Base-by-base conservation (phyloP, 2,329 filamentous ascomycete genomes). In the Thelonectria olida region DNA sequence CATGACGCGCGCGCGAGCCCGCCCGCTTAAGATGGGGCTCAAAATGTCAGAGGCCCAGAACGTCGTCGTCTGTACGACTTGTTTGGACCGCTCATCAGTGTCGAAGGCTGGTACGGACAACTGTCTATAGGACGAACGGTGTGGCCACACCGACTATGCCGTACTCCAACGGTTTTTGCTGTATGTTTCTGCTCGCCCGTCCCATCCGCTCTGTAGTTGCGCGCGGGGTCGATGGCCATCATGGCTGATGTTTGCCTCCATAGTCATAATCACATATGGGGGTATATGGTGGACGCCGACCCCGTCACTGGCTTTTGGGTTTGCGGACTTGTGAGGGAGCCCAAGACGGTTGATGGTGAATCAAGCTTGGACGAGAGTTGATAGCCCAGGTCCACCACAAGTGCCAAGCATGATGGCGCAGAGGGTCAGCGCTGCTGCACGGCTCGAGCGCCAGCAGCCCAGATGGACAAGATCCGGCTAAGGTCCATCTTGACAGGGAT, bases 381-480 rank as follows among this genome's bases (percentile, higher is more conserved):
- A 50, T 17, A 25, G 28, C 45, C 7, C 19, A 19, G 51, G 45
- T 38, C 57, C 57, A 54, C 51, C 51, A 49, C n/a, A 54, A 44
- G 48, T 55, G 61, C 61, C 61, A 63, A 63, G 61, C 61, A 63
- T 58, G 53, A 57, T 63, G 58, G 57, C 61, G 53, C 57, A 56
- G 39, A 54, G 31, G 52, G 49, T 58, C 53, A 54, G 48, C 53
- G 25, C 47, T 55, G 52, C 56, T 63, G 60, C 56, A 60, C 54
- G 52, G 52, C 45, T 63, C 49, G 42, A 60, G 48, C 47, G 52
- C 56, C 61, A 60, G 51, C 34, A 56, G 41, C 54, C 55, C 22
- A 60, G 55, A 60, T 55, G 47, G 53, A 57, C 61, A 57, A 63
- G 61, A 63, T 63, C 61, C 38, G 57, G 44, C 61, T 63, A 57